A percentile compares a stretch with the other conserved stretches of the same genome.
These are phyloP conservation scores for Paulownia fortunei DNA, from an alignment of 257 asterid species.

Conservation along the genomic window DNA sequence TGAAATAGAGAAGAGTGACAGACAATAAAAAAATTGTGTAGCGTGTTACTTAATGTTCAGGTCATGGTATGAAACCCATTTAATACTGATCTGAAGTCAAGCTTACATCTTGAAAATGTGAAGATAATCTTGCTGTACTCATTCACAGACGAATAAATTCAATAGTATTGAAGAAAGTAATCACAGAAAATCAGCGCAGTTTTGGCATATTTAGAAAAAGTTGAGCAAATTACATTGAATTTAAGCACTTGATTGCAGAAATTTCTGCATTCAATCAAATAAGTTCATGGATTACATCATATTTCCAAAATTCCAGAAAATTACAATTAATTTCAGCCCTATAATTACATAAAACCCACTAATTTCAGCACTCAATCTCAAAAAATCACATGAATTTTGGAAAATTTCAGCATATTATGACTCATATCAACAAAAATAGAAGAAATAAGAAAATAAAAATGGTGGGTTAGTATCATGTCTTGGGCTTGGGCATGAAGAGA, in stretches of 20 bases:
- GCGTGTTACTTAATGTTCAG: slow-evolving; percentile 15
- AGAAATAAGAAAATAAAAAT: background rate
- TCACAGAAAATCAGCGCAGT: background rate
- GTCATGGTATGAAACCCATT: background rate
- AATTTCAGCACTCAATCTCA: background rate
- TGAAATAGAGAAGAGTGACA: background rate
- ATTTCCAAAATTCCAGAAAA: background rate
- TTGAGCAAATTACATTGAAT: background rate
- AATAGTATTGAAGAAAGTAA: background rate
- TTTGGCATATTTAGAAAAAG: background rate
- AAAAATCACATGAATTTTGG: background rate
- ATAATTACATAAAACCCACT: background rate
- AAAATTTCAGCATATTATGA: too few species aligned
- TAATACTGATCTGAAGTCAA: background rate
- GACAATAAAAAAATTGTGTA: background rate
- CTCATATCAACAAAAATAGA: background rate
- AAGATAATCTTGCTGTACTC: slow-evolving; percentile 1
- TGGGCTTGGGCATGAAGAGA: background rate
- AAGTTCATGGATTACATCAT: background rate
- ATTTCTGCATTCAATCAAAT: background rate
- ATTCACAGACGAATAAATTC: background rate
- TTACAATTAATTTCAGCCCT: background rate
- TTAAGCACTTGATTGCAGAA: background rate
- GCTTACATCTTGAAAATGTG: slow-evolving; percentile 1
- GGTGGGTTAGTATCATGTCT: background rate